A percentile compares a stretch with the other conserved stretches of the same genome.
Conservation (phyloP, 345 rosid species). For the Syzygium aromaticum region DNA sequence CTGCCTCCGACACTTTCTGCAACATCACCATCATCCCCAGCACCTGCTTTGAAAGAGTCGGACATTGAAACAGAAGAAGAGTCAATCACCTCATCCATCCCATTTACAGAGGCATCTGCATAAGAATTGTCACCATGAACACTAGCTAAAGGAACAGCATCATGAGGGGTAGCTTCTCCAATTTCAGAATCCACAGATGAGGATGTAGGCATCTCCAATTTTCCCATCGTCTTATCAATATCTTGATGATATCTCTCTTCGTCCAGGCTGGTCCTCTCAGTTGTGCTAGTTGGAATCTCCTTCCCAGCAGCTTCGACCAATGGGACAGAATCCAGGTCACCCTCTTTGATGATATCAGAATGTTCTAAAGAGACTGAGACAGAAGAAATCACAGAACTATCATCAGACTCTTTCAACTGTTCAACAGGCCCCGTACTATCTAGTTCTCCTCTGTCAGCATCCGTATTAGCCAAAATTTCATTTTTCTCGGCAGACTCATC, state of each 20-base stretch:
- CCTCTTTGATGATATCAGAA: background rate
- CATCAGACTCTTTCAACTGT: slow-evolving; percentile 15
- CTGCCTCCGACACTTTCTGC: slow-evolving; percentile 21
- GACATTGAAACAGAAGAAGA: slow-evolving; percentile 8
- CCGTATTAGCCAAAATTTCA: background rate
- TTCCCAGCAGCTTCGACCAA: slow-evolving; percentile 2
- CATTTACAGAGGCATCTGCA: slow-evolving; percentile 4
- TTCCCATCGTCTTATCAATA: background rate
- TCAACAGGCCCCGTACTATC: slow-evolving; percentile 2
- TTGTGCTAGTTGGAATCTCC: slow-evolving; percentile 17
- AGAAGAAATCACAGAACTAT: slow-evolving; percentile 16
- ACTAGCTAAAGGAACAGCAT: background rate
- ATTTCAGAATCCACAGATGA: slow-evolving; percentile 22
- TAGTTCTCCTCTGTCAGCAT: slow-evolving; percentile 2
- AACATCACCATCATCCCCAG: slow-evolving; percentile 20
- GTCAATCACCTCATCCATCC: slow-evolving; percentile 8
- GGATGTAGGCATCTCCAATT: slow-evolving; percentile 6
- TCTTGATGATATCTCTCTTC: slow-evolving; percentile 3
- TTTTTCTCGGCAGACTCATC: slow-evolving; percentile 5
- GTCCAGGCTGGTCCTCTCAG: slow-evolving; percentile 12
- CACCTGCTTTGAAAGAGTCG: slow-evolving; percentile 21
- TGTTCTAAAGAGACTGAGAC: slow-evolving; percentile 7
- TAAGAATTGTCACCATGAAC: slow-evolving; percentile 6
- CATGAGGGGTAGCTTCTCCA: background rate
- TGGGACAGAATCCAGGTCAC: slow-evolving; percentile 11